Conservation (phyloP, 1,284 basidiomycete species). For the Ganoderma resinaceum region DNA sequence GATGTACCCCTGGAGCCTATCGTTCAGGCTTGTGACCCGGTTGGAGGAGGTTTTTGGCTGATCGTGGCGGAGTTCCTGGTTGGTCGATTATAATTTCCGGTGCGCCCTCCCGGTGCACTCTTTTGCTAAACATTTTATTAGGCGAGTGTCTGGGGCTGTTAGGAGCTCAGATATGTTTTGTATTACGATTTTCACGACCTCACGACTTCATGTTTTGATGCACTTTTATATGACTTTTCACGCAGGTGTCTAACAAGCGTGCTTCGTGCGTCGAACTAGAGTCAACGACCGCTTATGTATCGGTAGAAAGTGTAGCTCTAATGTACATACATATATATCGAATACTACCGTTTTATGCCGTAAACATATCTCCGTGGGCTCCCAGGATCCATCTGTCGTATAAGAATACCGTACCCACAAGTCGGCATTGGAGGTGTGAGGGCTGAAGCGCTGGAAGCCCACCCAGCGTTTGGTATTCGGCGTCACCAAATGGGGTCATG, state of each 20-base stretch:
- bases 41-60: not conserved
- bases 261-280: not conserved
- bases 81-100: not conserved
- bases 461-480: not conserved
- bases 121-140: not conserved
- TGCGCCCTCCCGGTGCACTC: not conserved
- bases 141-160: not conserved
- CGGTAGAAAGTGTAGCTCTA: conserved; percentile 19
- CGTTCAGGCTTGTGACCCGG: not conserved
- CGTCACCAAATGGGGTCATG: not conserved
- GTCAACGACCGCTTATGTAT: conserved; percentile 18
- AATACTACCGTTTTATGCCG: not conserved
- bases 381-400: not conserved
- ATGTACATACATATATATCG: conserved; percentile 8
- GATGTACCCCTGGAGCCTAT: not conserved
- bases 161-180: not conserved
- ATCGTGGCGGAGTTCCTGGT: not conserved
- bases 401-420: not conserved
- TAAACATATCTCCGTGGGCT: not conserved
- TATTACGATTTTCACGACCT: conserved; percentile 10
- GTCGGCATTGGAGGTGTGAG: not conserved
- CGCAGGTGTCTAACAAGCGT: not conserved
- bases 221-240: not conserved
- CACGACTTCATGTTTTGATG: conserved; percentile 6
- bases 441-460: not conserved